Conservation (phyloP, 305 asterid species). For the Nicotiana rustica region DNA sequence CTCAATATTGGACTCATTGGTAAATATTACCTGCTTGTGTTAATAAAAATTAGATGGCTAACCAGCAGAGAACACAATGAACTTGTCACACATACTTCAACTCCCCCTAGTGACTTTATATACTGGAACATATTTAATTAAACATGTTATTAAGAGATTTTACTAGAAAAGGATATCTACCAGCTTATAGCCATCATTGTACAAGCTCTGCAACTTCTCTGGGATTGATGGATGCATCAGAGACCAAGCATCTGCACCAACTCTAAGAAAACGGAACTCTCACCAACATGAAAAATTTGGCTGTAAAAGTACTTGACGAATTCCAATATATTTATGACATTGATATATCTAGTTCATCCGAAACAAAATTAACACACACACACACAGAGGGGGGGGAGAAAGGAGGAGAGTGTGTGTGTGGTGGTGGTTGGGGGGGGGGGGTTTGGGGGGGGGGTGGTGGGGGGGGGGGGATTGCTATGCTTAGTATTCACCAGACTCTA, state of each 20-base stretch:
- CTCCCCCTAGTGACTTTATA: neutral
- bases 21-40: slow-evolving; percentile 76
- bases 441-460: no score
- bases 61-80: neutral
- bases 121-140: slow-evolving; percentile 17
- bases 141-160: slow-evolving; percentile 28
- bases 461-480: neutral
- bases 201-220: slow-evolving; percentile 84
- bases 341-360: neutral
- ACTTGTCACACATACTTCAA: slow-evolving; percentile 8
- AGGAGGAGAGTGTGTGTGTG: no score
- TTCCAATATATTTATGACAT: slow-evolving; percentile 16
- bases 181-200: slow-evolving; percentile 86
- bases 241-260: slow-evolving; percentile 97
- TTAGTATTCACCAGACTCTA: neutral
- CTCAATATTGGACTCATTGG: slow-evolving; percentile 93
- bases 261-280: slow-evolving; percentile 48
- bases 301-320: neutral
- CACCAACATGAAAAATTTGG: neutral
- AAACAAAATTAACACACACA: neutral
- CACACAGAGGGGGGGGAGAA: neutral
- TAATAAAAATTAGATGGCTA: neutral
- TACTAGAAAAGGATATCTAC: slow-evolving; percentile 53
- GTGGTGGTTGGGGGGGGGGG: no score
- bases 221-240: slow-evolving; percentile 93